Evolutionary conservation across 2,329 filamentous ascomycete genomes (phyloP).

Genomic region (Oidium heveae): DNA sequence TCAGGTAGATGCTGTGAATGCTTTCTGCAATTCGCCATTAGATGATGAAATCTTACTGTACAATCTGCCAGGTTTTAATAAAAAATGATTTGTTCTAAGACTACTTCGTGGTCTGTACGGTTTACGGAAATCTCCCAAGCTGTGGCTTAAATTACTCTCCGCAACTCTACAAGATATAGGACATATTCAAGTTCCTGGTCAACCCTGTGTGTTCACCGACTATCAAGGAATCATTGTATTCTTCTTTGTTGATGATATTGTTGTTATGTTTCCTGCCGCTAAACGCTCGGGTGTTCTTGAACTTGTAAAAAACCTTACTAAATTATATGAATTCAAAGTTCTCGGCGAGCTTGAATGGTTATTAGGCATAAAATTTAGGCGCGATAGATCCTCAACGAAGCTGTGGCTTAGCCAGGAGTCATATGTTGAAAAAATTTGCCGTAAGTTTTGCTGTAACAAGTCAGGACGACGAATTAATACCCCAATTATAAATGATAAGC

Average conservation of each 20-base stretch:
- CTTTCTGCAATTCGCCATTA: background rate
- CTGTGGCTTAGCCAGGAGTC: background rate
- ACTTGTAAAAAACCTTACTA: background rate
- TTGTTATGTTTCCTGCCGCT: background rate
- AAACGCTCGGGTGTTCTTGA: background rate
- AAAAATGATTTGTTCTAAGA: background rate
- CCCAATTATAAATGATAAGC: background rate
- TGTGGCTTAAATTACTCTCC: background rate
- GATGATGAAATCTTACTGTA: background rate
- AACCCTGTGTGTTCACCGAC: background rate
- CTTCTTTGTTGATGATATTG: background rate
- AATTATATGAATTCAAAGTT: background rate
- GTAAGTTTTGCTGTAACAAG: background rate
- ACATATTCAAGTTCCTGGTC: background rate
- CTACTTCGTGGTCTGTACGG: background rate
- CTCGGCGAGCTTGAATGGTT: background rate
- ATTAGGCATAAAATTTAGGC: background rate
- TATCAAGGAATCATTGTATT: background rate
- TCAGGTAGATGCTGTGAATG: background rate
- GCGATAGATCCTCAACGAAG: background rate
- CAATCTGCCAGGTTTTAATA: background rate
- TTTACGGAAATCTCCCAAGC: background rate
- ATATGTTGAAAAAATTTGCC: background rate
- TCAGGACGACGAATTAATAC: background rate
- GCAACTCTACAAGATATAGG: background rate